Percentiles rank a stretch among this genome's conserved stretches.
Conservation (phyloP, 164 flowering plant genomes). For the Dillenia turbinata region DNA sequence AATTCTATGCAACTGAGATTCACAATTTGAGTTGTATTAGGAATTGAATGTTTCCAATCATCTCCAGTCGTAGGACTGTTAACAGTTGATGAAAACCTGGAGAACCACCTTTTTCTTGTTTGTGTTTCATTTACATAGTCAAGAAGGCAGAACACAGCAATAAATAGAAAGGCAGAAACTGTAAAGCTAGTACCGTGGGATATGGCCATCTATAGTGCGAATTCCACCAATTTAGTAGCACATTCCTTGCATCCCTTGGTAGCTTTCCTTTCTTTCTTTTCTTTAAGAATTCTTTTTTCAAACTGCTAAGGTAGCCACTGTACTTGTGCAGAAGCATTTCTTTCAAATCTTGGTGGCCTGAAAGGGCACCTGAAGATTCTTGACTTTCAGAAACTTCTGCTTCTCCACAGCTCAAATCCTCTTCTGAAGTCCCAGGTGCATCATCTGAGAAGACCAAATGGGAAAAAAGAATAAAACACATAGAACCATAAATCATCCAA, state of each 20-base stretch:
- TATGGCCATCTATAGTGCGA: conserved; percentile 71
- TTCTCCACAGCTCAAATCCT: conserved; percentile 44
- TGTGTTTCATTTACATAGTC: too few species aligned
- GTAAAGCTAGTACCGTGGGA: conserved; percentile 48
- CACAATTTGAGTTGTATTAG: too few species aligned
- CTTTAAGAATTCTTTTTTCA: conserved; percentile 54
- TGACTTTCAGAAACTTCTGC: conserved; percentile 31
- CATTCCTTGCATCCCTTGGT: conserved; percentile 48
- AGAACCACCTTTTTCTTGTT: too few species aligned
- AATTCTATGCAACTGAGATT: too few species aligned
- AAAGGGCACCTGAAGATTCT: conserved; percentile 12
- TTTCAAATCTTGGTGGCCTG: conserved; percentile 40
- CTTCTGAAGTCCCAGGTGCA: conserved; percentile 40
- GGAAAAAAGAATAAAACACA: background rate
- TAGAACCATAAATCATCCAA: too few species aligned
- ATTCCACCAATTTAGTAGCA: conserved; percentile 63
- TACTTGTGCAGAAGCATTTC: conserved; percentile 54
- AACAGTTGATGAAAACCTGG: too few species aligned
- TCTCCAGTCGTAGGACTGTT: too few species aligned
- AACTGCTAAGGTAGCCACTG: conserved; percentile 55
- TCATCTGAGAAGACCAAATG: conserved; percentile 24
- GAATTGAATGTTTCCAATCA: too few species aligned
- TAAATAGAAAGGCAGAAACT: background rate
- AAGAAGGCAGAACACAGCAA: too few species aligned
- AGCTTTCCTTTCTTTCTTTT: conserved; percentile 66